Base-by-base conservation (phyloP, 257 asterid species). In the Jacaranda copaia region DNA sequence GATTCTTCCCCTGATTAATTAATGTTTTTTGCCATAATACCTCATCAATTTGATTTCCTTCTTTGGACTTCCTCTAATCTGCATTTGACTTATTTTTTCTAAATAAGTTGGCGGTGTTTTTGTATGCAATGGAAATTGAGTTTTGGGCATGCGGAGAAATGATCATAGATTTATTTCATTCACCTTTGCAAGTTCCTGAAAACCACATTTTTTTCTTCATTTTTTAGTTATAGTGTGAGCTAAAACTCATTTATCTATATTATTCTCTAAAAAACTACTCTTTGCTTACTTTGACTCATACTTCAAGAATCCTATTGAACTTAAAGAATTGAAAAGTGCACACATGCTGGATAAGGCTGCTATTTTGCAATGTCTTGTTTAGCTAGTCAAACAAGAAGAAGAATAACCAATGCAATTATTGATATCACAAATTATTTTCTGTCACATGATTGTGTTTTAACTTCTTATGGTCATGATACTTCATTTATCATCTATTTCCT, bases 341-440 rank as follows among this genome's bases (percentile, higher is more conserved):
- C 99, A 95, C 82, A 82, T 93, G 73, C 90, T 97, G 42, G 99
- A 95, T 81, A 98, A 98, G 49, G 97, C 98, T 49, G 98, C 98
- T 64, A 97, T 95, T 60, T 97, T 95, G 81, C 98, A 95, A 68
- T 95, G 88, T 84, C 92, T 93, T 77, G 89, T 68, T 71, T 95
- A 98, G 99, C 84, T 95, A 81, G 98, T 93, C 86, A 80, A 84
- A 77, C 96, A 95, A 97, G 97, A 91, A 72, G 20, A 76, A 42
- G 14, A 61, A 46, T 63, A 55, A 57, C 66, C 70, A 16, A 45
- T 43, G 55, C 56, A 61, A 59, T 49, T 63, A 66, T 57, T 49
- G 32, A 25, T 25, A 43, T 39, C 35, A 45, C 70, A 55, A 14
- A 35, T 55, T 48, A 46, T 58, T 8, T 53, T 64, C 15, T 77